These are phyloP conservation scores for Boletus fagicola DNA, from an alignment of 768 basidiomycete genomes.

Conservation along the genomic window DNA sequence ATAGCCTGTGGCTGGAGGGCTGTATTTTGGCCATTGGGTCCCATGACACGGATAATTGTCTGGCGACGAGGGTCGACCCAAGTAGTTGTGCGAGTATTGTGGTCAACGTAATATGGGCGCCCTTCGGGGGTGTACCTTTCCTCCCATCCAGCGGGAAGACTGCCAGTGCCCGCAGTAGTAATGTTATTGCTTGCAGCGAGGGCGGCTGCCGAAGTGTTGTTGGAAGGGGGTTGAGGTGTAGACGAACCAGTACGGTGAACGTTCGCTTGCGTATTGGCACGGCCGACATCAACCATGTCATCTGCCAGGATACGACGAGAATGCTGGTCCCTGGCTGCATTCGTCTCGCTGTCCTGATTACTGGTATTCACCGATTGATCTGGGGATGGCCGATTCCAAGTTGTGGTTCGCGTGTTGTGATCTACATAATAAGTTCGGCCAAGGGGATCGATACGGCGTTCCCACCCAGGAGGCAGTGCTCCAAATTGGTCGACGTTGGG, in stretches of 20 bases:
- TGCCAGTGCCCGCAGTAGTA: slow-evolving; percentile 79
- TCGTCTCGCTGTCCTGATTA: slow-evolving; percentile 73
- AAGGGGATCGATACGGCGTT: slow-evolving; percentile 93
- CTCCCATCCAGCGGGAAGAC: slow-evolving; percentile 96
- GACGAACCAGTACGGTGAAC: slow-evolving; percentile 42
- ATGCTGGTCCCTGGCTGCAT: slow-evolving; percentile 84
- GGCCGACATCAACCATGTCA: slow-evolving; percentile 77
- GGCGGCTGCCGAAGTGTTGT: slow-evolving; percentile 41
- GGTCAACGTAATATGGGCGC: slow-evolving; percentile 97
- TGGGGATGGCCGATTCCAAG: slow-evolving; percentile 90
- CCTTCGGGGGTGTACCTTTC: slow-evolving; percentile 98
- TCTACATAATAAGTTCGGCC: slow-evolving; percentile 98
- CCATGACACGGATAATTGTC: slow-evolving; percentile 95
- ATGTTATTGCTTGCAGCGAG: slow-evolving; percentile 49
- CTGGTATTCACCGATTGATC: slow-evolving; percentile 71
- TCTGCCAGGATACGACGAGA: slow-evolving; percentile 80
- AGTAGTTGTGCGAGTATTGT: slow-evolving; percentile 99
- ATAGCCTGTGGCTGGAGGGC: slow-evolving; percentile 93
- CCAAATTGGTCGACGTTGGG: slow-evolving; percentile 94
- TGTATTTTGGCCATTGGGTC: slow-evolving; percentile 84
- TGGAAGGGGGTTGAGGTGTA: slow-evolving; percentile 27
- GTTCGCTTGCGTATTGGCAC: slow-evolving; percentile 39
- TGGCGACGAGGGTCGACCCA: slow-evolving; percentile 99
- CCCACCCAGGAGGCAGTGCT: slow-evolving; percentile 89
- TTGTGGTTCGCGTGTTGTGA: slow-evolving; percentile 95